A percentile compares a stretch with the other conserved stretches of the same genome.
These are phyloP conservation scores for Beauveria bassiana DNA, from an alignment of 2,329 filamentous ascomycete genomes.

Conservation along the genomic window DNA sequence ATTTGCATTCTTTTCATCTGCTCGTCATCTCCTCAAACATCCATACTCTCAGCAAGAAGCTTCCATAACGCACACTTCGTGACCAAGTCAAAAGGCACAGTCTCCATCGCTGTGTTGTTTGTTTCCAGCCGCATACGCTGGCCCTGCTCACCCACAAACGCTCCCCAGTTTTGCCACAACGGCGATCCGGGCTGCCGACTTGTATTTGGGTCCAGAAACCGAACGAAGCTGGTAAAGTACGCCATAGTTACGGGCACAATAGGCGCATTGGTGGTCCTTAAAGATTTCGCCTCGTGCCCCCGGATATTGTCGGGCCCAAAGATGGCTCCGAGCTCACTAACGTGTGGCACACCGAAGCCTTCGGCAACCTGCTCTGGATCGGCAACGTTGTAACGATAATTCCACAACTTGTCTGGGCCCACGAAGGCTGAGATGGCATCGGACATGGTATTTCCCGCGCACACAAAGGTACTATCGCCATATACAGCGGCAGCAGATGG, in stretches of 20 bases:
- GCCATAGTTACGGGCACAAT: slow-evolving; percentile 40
- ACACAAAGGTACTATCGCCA: slow-evolving; percentile 39
- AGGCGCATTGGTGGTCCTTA: slow-evolving; percentile 35
- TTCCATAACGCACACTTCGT: slow-evolving; percentile 34
- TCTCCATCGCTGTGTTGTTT: slow-evolving; percentile 31
- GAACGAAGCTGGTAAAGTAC: slow-evolving; percentile 44
- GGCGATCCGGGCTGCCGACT: slow-evolving; percentile 27
- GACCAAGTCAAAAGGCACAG: slow-evolving; percentile 23
- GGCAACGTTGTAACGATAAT: slow-evolving; percentile 42
- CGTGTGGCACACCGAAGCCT: slow-evolving; percentile 41
- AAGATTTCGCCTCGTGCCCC: slow-evolving; percentile 25
- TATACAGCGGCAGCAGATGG: slow-evolving; percentile 34
- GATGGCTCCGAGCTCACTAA: slow-evolving; percentile 39
- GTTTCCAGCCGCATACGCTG: slow-evolving; percentile 31
- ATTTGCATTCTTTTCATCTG: background rate
- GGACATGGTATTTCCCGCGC: slow-evolving; percentile 30
- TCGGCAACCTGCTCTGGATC: slow-evolving; percentile 26
- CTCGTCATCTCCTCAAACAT: slow-evolving; percentile 7
- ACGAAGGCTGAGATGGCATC: slow-evolving; percentile 10
- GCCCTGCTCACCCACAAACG: background rate
- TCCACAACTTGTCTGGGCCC: slow-evolving; percentile 27
- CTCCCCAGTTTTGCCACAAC: slow-evolving; percentile 34
- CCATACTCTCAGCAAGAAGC: slow-evolving; percentile 22
- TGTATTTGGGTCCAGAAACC: slow-evolving; percentile 35
- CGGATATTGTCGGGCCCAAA: slow-evolving; percentile 33